phyloP scores from a whole-genome alignment of 805 yeast species.

The Starmerella scarabaei region DNA sequence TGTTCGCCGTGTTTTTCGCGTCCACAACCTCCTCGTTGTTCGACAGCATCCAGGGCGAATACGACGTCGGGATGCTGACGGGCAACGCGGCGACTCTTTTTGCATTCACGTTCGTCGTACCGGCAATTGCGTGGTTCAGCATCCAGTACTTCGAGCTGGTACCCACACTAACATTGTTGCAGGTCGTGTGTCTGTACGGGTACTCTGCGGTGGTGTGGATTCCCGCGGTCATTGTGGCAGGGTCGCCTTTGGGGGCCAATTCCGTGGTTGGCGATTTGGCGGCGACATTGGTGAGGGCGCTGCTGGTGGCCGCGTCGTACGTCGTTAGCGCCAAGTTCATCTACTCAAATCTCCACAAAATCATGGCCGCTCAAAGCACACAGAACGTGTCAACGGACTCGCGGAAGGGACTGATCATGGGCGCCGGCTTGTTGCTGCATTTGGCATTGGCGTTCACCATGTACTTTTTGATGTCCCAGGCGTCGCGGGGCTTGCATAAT shows the following conservation, averaged over 20 bases:
- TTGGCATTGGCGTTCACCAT: conserved; percentile 31
- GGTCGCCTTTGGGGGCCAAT: conserved; percentile 43
- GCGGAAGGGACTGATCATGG: conserved; percentile 12
- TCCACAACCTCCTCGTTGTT: conserved; percentile 56
- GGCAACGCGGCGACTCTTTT: conserved; percentile 59
- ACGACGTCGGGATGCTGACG: conserved; percentile 48
- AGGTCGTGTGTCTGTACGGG: conserved; percentile 64
- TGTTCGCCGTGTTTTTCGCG: conserved; percentile 60
- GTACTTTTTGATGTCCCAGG: conserved; percentile 1
- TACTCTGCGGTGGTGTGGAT: conserved; percentile 76
- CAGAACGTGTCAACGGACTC: conserved; percentile 17
- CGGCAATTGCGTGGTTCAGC: conserved; percentile 40
- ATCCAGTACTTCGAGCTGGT: conserved; percentile 47
- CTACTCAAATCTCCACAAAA: conserved; percentile 29
- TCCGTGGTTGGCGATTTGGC: conserved; percentile 32
- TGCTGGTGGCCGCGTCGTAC: conserved; percentile 47
- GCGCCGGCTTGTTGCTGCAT: conserved; percentile 16
- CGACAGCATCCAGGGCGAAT: conserved; percentile 43
- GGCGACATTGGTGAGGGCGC: conserved; percentile 45
- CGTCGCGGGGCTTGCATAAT: neutral
- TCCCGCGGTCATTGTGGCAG: conserved; percentile 56
- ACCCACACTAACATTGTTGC: conserved; percentile 33
- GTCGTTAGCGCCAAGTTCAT: conserved; percentile 29
- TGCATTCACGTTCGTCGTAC: conserved; percentile 61
- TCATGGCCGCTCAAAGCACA: conserved; percentile 16